Percentiles rank a stretch among this genome's conserved stretches.
These are phyloP conservation scores for Rostrohypoxylon terebratum DNA, from an alignment of 495 filamentous ascomycete genomes.

Conservation along the genomic window DNA sequence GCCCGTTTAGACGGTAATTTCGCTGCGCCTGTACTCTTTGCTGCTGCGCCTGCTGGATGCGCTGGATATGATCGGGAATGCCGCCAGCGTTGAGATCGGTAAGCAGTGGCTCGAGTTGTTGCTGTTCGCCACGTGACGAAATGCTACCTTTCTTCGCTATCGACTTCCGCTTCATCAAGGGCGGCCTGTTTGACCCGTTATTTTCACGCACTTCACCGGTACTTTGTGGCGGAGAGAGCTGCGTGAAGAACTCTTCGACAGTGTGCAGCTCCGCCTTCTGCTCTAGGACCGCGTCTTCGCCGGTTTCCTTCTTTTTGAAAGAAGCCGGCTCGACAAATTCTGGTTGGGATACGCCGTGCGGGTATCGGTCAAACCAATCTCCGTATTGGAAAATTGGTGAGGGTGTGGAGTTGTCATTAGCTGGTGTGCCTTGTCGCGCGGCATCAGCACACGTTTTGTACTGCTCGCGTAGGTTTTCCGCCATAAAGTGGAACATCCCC, in stretches of 20 bases:
- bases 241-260: constrained; percentile 94
- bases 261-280: constrained; percentile 90
- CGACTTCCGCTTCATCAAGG: constrained; percentile 58
- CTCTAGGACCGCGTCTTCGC: constrained; percentile 82
- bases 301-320: constrained; percentile 75
- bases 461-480: constrained; percentile 89
- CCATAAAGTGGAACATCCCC: constrained; percentile 98
- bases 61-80: constrained; percentile 50
- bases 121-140: constrained; percentile 52
- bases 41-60: constrained; percentile 51
- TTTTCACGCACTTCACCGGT: constrained; percentile 48
- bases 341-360: constrained; percentile 85
- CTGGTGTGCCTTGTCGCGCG: constrained; percentile 63
- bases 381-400: constrained; percentile 92
- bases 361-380: constrained; percentile 97
- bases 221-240: constrained; percentile 74
- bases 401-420: constrained; percentile 61
- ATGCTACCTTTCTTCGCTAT: constrained; percentile 57
- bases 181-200: constrained; percentile 47
- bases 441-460: constrained; percentile 89
- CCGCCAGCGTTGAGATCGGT: constrained; percentile 52
- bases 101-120: constrained; percentile 56
- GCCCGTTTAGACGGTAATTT: constrained; percentile 53
- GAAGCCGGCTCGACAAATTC: constrained; percentile 84
- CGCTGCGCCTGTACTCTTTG: constrained; percentile 58